Evolutionary conservation across 2,329 filamentous ascomycete species (phyloP), one percentile per base, ranked within the genome.

Genomic region (Fusarium humuli): DNA sequence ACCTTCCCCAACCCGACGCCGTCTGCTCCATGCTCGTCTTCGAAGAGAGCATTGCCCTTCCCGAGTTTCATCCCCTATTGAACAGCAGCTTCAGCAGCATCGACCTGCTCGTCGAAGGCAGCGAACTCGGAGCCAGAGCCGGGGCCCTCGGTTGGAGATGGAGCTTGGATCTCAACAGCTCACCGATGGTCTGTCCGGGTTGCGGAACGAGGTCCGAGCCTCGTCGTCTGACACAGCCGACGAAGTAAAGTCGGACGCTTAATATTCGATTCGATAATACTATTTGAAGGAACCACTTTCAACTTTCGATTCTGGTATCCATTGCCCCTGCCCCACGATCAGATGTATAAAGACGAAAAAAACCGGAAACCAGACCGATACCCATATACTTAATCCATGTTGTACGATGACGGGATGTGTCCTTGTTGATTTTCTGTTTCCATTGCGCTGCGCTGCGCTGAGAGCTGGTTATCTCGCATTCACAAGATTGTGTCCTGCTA

Each of bases 21-120:
- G 81, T 32, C 73, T 84, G 20, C 78, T 84, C 18, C 79, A 81
- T 59, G 79, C 81, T 42, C 76, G 81, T 14, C 78, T 83, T 16
- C 76, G 82, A 42, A 81, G 84, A 22, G 83, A 83, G 68, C 83
- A 84, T 65, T 83, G 81, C 61, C 81, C 81, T 13, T 83, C 81
- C 14, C 76, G 81, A 22, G 78, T 78, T 20, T 68, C 77, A 3
- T 81, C 81, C 8, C 79, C 79, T 5, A 71, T 77, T 27, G 77
- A 76, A n/a, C 75, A 78, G 67, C 74, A 75, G 29, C 67, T 54
- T 6, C 63, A 61, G 20, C 69, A 78, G 63, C 73, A 74, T 22
- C 69, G 71, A 18, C 70, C 75, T 20, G 60, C 70, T 44, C 77
- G 79, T 23, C 79, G 79, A 48, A 78, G 79, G n/a, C 79, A 80